Percentiles rank a stretch among this genome's conserved stretches.
phyloP scores from a whole-genome alignment of 2,329 filamentous ascomycete genomes.

The Trichophyton mentagrophytes region DNA sequence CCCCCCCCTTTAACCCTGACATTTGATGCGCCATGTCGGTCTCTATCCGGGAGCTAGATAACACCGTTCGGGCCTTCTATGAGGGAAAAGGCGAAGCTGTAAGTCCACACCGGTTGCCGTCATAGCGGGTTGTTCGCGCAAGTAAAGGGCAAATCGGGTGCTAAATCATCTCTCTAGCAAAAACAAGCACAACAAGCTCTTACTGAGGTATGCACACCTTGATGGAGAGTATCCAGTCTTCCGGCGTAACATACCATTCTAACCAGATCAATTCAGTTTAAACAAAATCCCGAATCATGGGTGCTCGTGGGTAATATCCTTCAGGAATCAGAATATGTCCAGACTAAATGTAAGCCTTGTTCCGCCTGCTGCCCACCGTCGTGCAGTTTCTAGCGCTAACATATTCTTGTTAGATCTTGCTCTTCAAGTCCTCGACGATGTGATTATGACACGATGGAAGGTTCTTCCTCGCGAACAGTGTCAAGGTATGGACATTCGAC shows the following conservation, averaged over 20 bases:
- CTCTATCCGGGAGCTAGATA: slow-evolving; percentile 89
- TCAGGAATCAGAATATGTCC: slow-evolving; percentile 78
- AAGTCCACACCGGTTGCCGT: slow-evolving; percentile 27
- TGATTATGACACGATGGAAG: slow-evolving; percentile 99
- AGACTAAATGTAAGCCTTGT: slow-evolving; percentile 77
- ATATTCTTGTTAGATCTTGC: slow-evolving; percentile 55
- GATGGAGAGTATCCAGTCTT: slow-evolving; percentile 12
- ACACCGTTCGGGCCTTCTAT: slow-evolving; percentile 91
- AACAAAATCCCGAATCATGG: slow-evolving; percentile 97
- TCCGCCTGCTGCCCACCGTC: neutral
- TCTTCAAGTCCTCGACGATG: slow-evolving; percentile 91
- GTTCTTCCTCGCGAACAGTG: slow-evolving; percentile 92
- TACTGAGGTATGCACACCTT: slow-evolving; percentile 59
- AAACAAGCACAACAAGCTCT: slow-evolving; percentile 86
- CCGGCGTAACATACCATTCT: slow-evolving; percentile 10
- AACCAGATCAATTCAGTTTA: slow-evolving; percentile 48
- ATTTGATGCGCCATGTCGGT: slow-evolving; percentile 41
- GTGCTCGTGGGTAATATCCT: slow-evolving; percentile 94
- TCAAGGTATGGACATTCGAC: slow-evolving; percentile 48
- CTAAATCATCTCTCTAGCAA: slow-evolving; percentile 52
- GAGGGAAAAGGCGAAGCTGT: slow-evolving; percentile 91
- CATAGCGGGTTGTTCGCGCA: neutral
- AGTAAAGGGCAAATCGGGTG: slow-evolving; percentile 8
- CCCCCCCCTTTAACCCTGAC: neutral
- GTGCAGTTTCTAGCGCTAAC: slow-evolving; percentile 14